phyloP scores from a whole-genome alignment of 805 yeast genomes.

The Cyberlindnera amylophila region DNA sequence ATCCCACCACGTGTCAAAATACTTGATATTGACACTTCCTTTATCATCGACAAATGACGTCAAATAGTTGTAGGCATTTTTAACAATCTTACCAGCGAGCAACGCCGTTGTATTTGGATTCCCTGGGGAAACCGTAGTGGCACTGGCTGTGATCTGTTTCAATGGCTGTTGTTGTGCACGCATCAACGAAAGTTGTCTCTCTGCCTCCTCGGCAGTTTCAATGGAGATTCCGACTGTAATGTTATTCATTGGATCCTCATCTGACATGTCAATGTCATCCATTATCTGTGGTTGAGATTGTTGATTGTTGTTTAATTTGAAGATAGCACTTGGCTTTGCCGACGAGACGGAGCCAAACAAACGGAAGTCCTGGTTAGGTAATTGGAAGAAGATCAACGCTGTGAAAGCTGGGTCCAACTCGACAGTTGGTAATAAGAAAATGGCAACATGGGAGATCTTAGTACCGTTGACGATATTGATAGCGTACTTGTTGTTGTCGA shows the following conservation, averaged over 20 bases:
- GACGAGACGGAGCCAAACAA: conserved; percentile 60
- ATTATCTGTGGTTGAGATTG: conserved; percentile 32
- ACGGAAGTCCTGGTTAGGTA: conserved; percentile 52
- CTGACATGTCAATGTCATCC: conserved; percentile 58
- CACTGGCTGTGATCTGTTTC: conserved; percentile 19
- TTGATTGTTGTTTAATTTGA: conserved; percentile 60
- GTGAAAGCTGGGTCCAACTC: conserved; percentile 65
- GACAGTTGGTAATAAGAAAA: conserved; percentile 82
- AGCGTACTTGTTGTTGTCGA: conserved; percentile 65
- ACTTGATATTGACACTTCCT: conserved; percentile 83
- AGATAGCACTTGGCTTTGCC: conserved; percentile 86
- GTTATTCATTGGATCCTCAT: conserved; percentile 28
- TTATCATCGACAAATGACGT: conserved; percentile 79
- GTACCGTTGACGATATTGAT: conserved; percentile 60
- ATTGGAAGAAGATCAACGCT: conserved; percentile 85
- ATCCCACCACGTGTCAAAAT: conserved; percentile 93
- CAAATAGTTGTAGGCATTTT: conserved; percentile 86
- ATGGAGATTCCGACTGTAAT: conserved; percentile 81
- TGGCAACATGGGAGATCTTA: conserved; percentile 70
- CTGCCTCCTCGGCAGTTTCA: conserved; percentile 71
- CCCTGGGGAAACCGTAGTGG: conserved; percentile 30
- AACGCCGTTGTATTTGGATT: conserved; percentile 47
- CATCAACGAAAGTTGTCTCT: conserved; percentile 46
- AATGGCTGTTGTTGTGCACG: conserved; percentile 11
- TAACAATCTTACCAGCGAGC: conserved; percentile 83